Percentiles rank a stretch among this genome's conserved stretches.
Evolutionary conservation across 352 stramenopile genomes (phyloP).

Genomic region (Phytophthora pisi): DNA sequence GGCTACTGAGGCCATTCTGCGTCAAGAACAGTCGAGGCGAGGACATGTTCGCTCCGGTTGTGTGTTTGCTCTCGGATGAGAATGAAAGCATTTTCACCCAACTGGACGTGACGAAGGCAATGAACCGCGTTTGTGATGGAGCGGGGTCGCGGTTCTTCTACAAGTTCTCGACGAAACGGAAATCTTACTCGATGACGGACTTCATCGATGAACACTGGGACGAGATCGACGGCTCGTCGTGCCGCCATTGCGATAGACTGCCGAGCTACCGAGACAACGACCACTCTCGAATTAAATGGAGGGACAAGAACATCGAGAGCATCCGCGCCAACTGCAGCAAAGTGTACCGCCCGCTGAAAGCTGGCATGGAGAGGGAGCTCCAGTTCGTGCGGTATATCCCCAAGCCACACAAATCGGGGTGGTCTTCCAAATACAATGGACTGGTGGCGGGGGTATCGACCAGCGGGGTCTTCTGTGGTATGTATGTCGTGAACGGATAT

Average conservation of each 20-base stretch:
- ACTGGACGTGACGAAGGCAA: background rate
- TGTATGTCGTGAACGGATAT: conserved; percentile 19
- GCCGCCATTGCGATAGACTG: background rate
- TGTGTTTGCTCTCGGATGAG: background rate
- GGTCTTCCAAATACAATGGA: conserved; percentile 18
- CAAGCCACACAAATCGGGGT: background rate
- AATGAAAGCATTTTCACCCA: background rate
- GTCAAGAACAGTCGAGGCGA: background rate
- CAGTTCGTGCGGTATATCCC: conserved; percentile 26
- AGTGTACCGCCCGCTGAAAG: conserved; percentile 18
- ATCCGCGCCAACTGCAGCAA: conserved; percentile 13
- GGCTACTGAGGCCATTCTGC: background rate
- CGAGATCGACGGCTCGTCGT: background rate
- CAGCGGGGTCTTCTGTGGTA: conserved; percentile 23
- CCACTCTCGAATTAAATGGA: background rate
- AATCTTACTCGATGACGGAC: background rate
- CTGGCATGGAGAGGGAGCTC: conserved; percentile 14
- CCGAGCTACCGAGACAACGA: background rate
- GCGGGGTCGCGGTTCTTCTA: conserved; percentile 18
- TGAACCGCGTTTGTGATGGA: conserved; percentile 11
- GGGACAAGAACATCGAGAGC: background rate
- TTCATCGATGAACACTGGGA: conserved; percentile 5
- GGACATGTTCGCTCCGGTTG: conserved; percentile 4
- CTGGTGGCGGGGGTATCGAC: conserved; percentile 23
- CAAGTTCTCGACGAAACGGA: conserved; percentile 10